A percentile compares a stretch with the other conserved stretches of the same genome.
Conservation (phyloP, 768 basidiomycete species). For the Xerocomus potaroensis region DNA sequence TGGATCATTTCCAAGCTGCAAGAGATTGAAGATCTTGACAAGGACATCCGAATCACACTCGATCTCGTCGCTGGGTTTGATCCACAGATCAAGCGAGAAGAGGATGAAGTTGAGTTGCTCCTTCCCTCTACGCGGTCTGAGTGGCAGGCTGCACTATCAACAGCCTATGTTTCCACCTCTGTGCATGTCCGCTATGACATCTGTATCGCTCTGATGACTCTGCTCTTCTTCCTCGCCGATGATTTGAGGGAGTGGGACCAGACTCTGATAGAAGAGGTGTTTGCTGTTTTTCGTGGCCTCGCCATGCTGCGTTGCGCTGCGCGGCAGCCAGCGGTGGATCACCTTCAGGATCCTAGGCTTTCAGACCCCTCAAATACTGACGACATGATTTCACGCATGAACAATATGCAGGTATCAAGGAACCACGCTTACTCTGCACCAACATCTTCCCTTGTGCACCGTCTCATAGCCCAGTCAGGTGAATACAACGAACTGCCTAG, state of each 20-base stretch:
- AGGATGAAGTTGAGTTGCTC: constrained; percentile 59
- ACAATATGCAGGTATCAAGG: constrained; percentile 67
- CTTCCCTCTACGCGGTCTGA: constrained; percentile 52
- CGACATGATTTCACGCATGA: constrained; percentile 59
- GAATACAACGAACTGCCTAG: constrained; percentile 48
- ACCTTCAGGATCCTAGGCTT: constrained; percentile 27
- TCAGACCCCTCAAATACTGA: constrained; percentile 46
- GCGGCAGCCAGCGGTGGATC: constrained; percentile 51
- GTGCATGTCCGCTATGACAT: constrained; percentile 75
- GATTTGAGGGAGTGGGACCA: constrained; percentile 62
- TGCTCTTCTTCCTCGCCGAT: constrained; percentile 69
- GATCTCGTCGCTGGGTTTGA: constrained; percentile 74
- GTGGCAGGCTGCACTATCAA: constrained; percentile 58
- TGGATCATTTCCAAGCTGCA: constrained; percentile 62
- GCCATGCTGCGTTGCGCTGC: constrained; percentile 63
- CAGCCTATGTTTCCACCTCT: constrained; percentile 58
- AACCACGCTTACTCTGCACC: constrained; percentile 43
- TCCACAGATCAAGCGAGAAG: constrained; percentile 66
- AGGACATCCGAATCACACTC: constrained; percentile 51
- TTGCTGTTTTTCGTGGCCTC: constrained; percentile 76
- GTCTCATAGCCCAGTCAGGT: constrained; percentile 52
- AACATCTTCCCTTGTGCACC: constrained; percentile 60
- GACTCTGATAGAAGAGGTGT: constrained; percentile 62
- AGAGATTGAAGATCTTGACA: constrained; percentile 52
- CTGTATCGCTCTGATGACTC: constrained; percentile 55